A percentile compares a stretch with the other conserved stretches of the same genome.
Conservation (phyloP, 768 basidiomycete genomes). For the Suillus occidentalis region DNA sequence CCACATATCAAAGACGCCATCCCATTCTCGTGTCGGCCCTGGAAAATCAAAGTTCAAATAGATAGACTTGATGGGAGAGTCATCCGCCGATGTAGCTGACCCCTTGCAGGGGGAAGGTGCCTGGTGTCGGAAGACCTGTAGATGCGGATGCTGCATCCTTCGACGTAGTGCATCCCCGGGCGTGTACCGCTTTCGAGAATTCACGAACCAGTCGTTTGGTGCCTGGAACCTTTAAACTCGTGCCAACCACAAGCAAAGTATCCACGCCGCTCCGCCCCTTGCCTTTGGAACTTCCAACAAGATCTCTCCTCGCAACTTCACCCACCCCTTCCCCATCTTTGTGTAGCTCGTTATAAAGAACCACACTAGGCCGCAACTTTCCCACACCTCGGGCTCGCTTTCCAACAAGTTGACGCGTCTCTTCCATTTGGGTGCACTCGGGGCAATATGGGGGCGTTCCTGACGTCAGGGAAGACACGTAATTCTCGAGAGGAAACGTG, state of each 20-base stretch:
- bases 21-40: conserved; percentile 83
- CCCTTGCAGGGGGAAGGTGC: conserved; percentile 47
- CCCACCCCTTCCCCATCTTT: conserved; percentile 87
- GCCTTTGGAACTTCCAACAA: conserved; percentile 67
- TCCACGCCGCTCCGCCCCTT: conserved; percentile 77
- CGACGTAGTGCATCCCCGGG: conserved; percentile 41
- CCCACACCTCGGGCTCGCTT: conserved; percentile 83
- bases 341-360: conserved; percentile 88
- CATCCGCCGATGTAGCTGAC: conserved; percentile 41
- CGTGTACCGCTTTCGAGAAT: conserved; percentile 74
- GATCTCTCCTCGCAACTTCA: conserved; percentile 75
- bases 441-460: conserved; percentile 78
- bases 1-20: conserved; percentile 89
- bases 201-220: conserved; percentile 91
- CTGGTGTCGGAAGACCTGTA: conserved; percentile 41
- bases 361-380: conserved; percentile 80
- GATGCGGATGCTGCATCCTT: conserved; percentile 30
- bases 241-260: conserved; percentile 85
- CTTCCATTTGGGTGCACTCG: conserved; percentile 68
- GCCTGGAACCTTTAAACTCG: conserved; percentile 85
- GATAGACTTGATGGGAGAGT: conserved; percentile 60
- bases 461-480: conserved; percentile 56
- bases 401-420: conserved; percentile 67
- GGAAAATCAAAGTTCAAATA: conserved; percentile 90
- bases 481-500: conserved; percentile 61